These are phyloP conservation scores for Candida chauliodis DNA, from an alignment of 805 yeast species.

Conservation along the genomic window DNA sequence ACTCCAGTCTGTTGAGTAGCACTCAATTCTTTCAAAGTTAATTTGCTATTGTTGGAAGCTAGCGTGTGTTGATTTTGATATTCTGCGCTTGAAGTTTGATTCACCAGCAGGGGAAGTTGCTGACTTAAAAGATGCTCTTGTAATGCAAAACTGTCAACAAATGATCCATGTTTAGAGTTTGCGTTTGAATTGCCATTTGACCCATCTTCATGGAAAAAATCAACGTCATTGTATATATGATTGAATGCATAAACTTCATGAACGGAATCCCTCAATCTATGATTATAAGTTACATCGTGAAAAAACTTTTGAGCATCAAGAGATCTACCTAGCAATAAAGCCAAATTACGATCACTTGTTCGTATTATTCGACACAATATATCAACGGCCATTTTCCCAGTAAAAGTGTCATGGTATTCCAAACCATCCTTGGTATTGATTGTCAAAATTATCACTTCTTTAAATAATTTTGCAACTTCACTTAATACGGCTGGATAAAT, in stretches of 20 bases:
- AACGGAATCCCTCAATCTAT: slow-evolving; percentile 81
- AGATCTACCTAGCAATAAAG: slow-evolving; percentile 83
- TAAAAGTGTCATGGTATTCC: slow-evolving; percentile 87
- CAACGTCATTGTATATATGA: slow-evolving; percentile 48
- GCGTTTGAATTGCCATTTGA: slow-evolving; percentile 17
- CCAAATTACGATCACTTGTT: slow-evolving; percentile 88
- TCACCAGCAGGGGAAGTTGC: slow-evolving; percentile 13
- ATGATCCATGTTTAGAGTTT: slow-evolving; percentile 29
- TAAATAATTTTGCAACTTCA: slow-evolving; percentile 75
- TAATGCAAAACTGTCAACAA: slow-evolving; percentile 15
- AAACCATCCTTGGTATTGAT: slow-evolving; percentile 87
- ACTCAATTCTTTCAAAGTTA: slow-evolving; percentile 9
- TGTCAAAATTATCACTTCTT: slow-evolving; percentile 63
- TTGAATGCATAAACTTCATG: slow-evolving; percentile 85
- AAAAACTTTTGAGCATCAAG: slow-evolving; percentile 91
- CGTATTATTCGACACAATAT: slow-evolving; percentile 79
- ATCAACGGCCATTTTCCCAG: slow-evolving; percentile 93
- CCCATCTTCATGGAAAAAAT: slow-evolving; percentile 34
- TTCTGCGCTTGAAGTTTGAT: background rate
- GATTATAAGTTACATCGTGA: slow-evolving; percentile 95
- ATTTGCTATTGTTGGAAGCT: background rate
- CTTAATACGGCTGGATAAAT: slow-evolving; percentile 91
- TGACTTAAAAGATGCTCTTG: slow-evolving; percentile 17
- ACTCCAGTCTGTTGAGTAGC: slow-evolving; percentile 40
- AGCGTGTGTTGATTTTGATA: background rate